Base-by-base conservation (phyloP, 2,329 filamentous ascomycete species). In the Scolecobasidium constrictum region DNA sequence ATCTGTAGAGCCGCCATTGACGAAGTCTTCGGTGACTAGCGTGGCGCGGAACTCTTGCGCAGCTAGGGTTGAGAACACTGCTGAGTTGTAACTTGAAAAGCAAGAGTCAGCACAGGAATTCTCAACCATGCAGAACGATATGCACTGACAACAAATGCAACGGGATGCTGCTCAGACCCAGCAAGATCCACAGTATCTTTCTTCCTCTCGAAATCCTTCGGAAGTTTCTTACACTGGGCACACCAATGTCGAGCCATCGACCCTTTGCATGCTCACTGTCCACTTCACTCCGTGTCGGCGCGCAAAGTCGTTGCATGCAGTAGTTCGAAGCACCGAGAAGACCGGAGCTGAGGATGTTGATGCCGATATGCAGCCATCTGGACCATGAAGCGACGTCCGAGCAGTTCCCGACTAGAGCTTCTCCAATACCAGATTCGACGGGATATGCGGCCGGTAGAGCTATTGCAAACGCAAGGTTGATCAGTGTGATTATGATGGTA, bases 21-120 rank as follows among this genome's bases (percentile, higher is more conserved):
- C n/a, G n/a, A 49, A 51, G 1, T 42, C 44, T 20, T 47, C 16
- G 21, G 46, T 48, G 18, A 53, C 52, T 2, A 43, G 39, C 20
- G 47, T 48, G 2, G 36, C 44, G 11, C 11, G 6, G 37, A 11
- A 26, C 9, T 11, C 12, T 7, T 36, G 15, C 7, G 9, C 17
- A 11, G 7, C 17, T 11, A 36, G 12, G 7, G 34, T 1, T 21
- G 36, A 37, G 55, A 56, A 17, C 38, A 56, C 51, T 2, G 52
- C 49, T 1, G 55, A 57, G 38, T 55, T 55, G 40, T 53, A 56
- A n/a, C 53, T 55, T 9, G 11, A 35, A 17, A 7, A 42, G 12
- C 37, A 45, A 4, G 20, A 35, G 31, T 12, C 7, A 26, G 19
- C 28, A 31, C 13, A 23, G 16, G n/a, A n/a, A n/a, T 22, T 42